These are phyloP conservation scores for Nigrograna mackinnonii DNA, from an alignment of 2,329 filamentous ascomycete species.

Conservation along the genomic window DNA sequence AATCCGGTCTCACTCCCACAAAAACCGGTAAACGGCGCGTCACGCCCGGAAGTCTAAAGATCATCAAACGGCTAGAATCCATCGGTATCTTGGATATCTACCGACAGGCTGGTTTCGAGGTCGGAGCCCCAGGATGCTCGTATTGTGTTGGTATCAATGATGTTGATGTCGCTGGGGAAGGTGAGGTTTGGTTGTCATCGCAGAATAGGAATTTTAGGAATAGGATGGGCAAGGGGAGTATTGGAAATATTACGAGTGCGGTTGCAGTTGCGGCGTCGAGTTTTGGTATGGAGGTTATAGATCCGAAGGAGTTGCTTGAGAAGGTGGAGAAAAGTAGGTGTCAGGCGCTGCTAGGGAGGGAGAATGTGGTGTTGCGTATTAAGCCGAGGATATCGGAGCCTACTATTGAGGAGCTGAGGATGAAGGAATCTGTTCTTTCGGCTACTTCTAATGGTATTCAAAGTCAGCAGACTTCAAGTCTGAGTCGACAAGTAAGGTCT, in stretches of 20 bases:
- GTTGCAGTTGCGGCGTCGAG: slow-evolving; percentile 52
- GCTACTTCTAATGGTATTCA: neutral
- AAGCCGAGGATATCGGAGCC: neutral
- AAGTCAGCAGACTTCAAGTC: neutral
- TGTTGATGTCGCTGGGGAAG: slow-evolving; percentile 42
- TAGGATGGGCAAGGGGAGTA: slow-evolving; percentile 46
- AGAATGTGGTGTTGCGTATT: neutral
- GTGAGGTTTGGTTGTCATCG: slow-evolving; percentile 50
- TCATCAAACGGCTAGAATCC: slow-evolving; percentile 39
- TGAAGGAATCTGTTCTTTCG: neutral
- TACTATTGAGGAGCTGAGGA: neutral
- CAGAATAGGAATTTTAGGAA: slow-evolving; percentile 54
- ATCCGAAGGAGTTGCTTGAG: slow-evolving; percentile 36
- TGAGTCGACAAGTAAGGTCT: slow-evolving; percentile 21
- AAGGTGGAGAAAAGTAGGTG: slow-evolving; percentile 25
- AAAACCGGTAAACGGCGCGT: slow-evolving; percentile 43
- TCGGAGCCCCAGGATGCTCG: slow-evolving; percentile 49
- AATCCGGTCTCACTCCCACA: slow-evolving; percentile 31
- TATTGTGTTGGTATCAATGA: slow-evolving; percentile 45
- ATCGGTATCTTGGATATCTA: slow-evolving; percentile 44
- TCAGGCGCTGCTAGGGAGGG: neutral
- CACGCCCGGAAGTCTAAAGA: slow-evolving; percentile 46
- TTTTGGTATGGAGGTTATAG: slow-evolving; percentile 49
- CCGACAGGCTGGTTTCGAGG: slow-evolving; percentile 45
- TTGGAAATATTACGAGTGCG: slow-evolving; percentile 51